These are phyloP conservation scores for Caryocar brasiliense DNA, from an alignment of 441 rosid species.

Conservation along the genomic window DNA sequence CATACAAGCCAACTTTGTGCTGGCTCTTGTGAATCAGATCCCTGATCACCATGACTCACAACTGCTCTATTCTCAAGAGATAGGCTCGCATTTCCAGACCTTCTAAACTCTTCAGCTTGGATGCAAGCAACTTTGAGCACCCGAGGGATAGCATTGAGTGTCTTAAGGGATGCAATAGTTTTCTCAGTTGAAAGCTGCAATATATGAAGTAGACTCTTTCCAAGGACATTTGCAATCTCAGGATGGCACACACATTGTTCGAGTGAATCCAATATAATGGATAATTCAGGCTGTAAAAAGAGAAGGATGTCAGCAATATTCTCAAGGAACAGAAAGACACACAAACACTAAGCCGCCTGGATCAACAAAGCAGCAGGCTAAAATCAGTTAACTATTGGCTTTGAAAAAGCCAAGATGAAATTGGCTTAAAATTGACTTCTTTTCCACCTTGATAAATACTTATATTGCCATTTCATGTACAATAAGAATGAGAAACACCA, in stretches of 20 bases:
- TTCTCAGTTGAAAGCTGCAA: constrained; percentile 68
- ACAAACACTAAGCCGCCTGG: neutral
- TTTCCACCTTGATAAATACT: no score
- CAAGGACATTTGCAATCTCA: constrained; percentile 51
- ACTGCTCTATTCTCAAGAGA: constrained; percentile 22
- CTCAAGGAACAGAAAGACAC: neutral
- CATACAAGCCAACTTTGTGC: constrained; percentile 48
- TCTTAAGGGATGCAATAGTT: constrained; percentile 62
- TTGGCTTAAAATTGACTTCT: no score
- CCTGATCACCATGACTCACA: constrained; percentile 21
- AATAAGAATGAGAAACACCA: no score
- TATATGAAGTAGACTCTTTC: constrained; percentile 58
- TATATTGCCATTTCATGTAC: no score
- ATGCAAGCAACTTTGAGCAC: constrained; percentile 72
- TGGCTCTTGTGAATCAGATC: constrained; percentile 26
- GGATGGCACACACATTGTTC: constrained; percentile 78
- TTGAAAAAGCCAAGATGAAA: no score
- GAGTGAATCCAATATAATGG: constrained; percentile 78
- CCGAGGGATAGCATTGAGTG: constrained; percentile 62
- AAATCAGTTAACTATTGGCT: no score
- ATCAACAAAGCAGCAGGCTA: neutral
- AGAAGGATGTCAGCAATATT: constrained; percentile 4
- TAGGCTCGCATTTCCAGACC: constrained; percentile 20
- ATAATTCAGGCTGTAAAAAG: constrained; percentile 67
- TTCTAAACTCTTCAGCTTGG: constrained; percentile 62